A percentile compares a stretch with the other conserved stretches of the same genome.
Conservation (phyloP, 495 filamentous ascomycete species). For the Talaromyces proteolyticus region DNA sequence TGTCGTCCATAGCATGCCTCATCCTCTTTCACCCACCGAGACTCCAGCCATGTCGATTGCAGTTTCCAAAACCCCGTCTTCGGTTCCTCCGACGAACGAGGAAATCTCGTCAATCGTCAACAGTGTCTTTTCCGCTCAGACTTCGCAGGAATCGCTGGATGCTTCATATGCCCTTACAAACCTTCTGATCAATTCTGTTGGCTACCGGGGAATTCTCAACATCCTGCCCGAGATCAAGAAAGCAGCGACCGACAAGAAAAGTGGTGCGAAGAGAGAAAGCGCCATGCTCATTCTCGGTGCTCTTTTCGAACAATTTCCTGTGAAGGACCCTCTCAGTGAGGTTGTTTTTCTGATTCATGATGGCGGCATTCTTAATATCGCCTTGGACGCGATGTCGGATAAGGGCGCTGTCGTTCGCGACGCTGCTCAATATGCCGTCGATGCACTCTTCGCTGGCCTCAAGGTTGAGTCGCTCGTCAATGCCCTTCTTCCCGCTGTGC, state of each 20-base stretch:
- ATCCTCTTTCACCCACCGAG: constrained; percentile 54
- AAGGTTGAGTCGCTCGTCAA: constrained; percentile 75
- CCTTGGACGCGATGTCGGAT: constrained; percentile 83
- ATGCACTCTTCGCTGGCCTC: constrained; percentile 75
- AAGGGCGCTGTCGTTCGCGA: constrained; percentile 86
- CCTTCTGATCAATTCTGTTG: constrained; percentile 70
- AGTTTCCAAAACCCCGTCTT: constrained; percentile 50
- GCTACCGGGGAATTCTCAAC: constrained; percentile 67
- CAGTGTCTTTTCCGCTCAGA: constrained; percentile 71
- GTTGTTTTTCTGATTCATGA: constrained; percentile 74
- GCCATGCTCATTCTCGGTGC: constrained; percentile 94
- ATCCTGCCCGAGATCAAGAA: constrained; percentile 68
- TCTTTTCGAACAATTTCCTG: constrained; percentile 82
- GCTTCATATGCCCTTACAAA: constrained; percentile 78
- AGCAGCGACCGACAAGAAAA: constrained; percentile 92
- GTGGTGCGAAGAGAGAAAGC: constrained; percentile 75
- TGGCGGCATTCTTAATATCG: constrained; percentile 62
- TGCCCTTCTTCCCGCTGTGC: constrained; percentile 68
- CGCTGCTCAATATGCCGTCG: constrained; percentile 88
- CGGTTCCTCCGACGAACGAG: constrained; percentile 56
- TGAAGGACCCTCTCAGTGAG: constrained; percentile 72
- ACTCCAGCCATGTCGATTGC: constrained; percentile 51
- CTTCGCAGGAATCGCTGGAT: constrained; percentile 82
- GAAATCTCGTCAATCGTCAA: constrained; percentile 70
- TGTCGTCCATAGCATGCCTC: constrained; percentile 51